Base-by-base conservation (phyloP, 352 stramenopile genomes). In the Globisporangium irregulare region DNA sequence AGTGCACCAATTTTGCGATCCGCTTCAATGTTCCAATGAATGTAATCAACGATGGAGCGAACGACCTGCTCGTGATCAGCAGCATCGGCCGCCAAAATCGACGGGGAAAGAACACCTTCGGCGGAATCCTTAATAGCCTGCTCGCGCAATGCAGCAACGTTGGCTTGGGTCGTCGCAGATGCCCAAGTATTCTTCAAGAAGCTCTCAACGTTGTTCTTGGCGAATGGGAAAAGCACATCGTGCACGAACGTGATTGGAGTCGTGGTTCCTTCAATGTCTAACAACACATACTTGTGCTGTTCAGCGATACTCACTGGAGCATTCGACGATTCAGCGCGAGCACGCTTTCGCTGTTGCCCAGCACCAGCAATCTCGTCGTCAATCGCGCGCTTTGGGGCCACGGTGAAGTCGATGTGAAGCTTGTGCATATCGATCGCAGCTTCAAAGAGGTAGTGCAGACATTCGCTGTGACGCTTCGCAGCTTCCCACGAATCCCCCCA, bases 251-350 rank as follows among this genome's bases (percentile, higher is more conserved):
- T 95, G 74, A 99, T 98, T 18, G 94, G 92, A 24, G 93, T 98
- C 12, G 94, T 98, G 14, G 93, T 98, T 27, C 96, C 96, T 80
- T 99, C 96, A 73, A 99, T 98, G 73, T 99, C 96, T 48, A 98
- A 73, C 63, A 99, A 70, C 46, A 99, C 79, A 72, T 96, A 89
- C 72, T 98, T 97, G 70, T 92, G 77, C 77, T 97, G 84, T 65
- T 89, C 75, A 0, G 91, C 89, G 41, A 95, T 73, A 43, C 62
- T 84, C 18, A 32, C 29, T 27, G 53, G n/a, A 34, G 56, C 64
- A 43, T 56, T 64, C n/a, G 57, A 43, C 4, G 71, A 70, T 3
- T 75, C 71, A 2, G 64, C 67, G 25, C 81, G 74, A 29, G 65
- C 66, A 27, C 73, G 73, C 67, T 90, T 90, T 20, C 75, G 64